Conservation (phyloP, 345 rosid species). For the Syzygium oleosum region DNA sequence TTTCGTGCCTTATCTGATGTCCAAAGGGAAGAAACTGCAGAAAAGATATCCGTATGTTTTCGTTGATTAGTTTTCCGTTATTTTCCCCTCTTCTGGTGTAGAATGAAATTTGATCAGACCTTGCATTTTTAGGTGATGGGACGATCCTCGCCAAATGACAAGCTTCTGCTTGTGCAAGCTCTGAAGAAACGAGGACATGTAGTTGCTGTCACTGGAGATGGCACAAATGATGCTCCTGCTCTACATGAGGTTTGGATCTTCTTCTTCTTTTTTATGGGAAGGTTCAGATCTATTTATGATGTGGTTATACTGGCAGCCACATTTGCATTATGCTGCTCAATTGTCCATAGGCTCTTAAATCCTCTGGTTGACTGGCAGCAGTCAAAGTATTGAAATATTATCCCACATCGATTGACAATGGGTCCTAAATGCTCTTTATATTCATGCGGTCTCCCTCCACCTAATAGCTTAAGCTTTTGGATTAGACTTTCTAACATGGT, state of each 20-base stretch:
- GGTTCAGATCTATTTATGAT: not conserved
- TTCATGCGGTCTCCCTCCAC: too few species aligned
- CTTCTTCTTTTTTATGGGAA: not conserved
- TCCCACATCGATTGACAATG: too few species aligned
- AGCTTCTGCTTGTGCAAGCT: conserved; percentile 37
- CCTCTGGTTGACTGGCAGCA: not conserved
- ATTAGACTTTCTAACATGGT: too few species aligned
- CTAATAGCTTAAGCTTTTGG: too few species aligned
- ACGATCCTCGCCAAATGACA: conserved; percentile 43
- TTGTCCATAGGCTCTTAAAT: not conserved
- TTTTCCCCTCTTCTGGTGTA: not conserved
- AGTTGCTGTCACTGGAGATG: conserved; percentile 49
- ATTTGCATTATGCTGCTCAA: not conserved
- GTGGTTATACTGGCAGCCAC: not conserved
- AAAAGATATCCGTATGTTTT: conserved; percentile 2
- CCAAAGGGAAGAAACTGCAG: conserved; percentile 5
- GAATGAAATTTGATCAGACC: not conserved
- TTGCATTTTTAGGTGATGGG: conserved; percentile 28
- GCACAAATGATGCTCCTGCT: conserved; percentile 52
- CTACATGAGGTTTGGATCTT: conserved; percentile 3
- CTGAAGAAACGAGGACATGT: conserved; percentile 29
- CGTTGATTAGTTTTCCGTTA: not conserved
- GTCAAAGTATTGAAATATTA: not conserved
- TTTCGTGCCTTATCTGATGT: conserved; percentile 7
- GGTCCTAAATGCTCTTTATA: too few species aligned